A percentile compares a stretch with the other conserved stretches of the same genome.
These are phyloP conservation scores for Lolium perenne DNA, from an alignment of 176 grass and related monocot genomes.

Conservation along the genomic window DNA sequence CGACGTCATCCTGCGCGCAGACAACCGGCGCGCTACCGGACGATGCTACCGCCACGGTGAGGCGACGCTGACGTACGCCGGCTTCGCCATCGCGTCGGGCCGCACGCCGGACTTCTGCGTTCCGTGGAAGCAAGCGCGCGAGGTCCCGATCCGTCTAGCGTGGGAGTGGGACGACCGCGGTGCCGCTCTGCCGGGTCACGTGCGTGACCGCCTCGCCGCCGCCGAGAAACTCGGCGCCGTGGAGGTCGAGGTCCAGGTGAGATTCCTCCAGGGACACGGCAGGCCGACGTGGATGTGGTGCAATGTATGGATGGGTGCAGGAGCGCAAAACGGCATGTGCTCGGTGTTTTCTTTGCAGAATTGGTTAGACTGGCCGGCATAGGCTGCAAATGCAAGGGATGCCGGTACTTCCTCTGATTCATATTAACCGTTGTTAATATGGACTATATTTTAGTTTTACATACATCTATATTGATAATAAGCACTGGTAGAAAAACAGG, in stretches of 20 bases:
- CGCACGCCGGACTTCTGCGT: not conserved
- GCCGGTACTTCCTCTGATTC: too few relatives aligned
- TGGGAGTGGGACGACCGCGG: not conserved
- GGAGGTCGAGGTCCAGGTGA: not conserved
- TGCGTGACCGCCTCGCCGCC: not conserved
- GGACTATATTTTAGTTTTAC: too few relatives aligned
- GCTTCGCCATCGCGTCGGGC: not conserved
- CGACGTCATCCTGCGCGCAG: not conserved
- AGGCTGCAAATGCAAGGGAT: not conserved
- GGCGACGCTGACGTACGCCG: not conserved
- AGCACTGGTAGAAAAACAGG: too few relatives aligned
- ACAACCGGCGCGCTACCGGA: not conserved
- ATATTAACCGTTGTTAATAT: too few relatives aligned
- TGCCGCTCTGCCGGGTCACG: not conserved
- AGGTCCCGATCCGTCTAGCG: not conserved
- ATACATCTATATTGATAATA: too few relatives aligned
- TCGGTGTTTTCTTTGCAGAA: not conserved
- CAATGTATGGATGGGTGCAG: not conserved
- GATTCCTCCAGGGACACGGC: not conserved
- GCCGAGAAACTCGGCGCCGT: not conserved
- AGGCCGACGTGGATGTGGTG: conserved; percentile 3
- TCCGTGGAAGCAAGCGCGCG: not conserved
- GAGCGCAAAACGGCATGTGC: not conserved
- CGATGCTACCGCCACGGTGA: not conserved
- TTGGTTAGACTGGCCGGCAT: not conserved